Base-by-base conservation (phyloP, 768 basidiomycete species). In the Filobasidium wieringae region DNA sequence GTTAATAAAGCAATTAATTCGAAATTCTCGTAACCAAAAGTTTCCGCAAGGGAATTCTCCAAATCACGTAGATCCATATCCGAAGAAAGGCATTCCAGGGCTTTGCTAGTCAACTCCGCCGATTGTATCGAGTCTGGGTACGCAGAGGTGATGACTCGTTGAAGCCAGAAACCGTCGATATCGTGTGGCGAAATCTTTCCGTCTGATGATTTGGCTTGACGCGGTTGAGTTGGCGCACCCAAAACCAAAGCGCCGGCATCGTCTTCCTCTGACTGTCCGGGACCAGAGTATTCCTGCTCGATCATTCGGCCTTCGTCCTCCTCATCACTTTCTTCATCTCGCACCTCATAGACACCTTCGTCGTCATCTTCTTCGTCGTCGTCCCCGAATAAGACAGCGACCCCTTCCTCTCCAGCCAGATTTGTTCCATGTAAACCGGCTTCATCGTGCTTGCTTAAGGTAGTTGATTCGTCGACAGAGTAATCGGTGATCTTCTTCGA, bases 161-260 rank as follows among this genome's bases (percentile, higher is more conserved):
- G 95, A 0, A 99, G 88, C 92, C 92, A 99, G 82, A 97, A 97
- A 27, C 82, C 93, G 72, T 99, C 93, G 67, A 99, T 84, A 51
- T 84, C 80, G 61, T 95, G 89, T 0, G 91, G 90, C 0, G 89
- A 84, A 37, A 97, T 84, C 53, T 84, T 83, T 4, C 22, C 19
- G 22, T 47, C 43, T 12, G 22, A 14, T 47, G 22, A 14, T 27
- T 47, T 47, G 22, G 14, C 24, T 14, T 19, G 14, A 22, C 43
- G 43, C 24, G 22, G 17, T 27, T 26, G 14, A 22, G 22, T 11
- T 24, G 43, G 29, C 17, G 43, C 43, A 57, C 82, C 84, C 57
- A 95, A 84, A 47, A 93, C 81, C 37, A 95, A 76, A 36, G 84
- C 84, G 31, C 87, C 86, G 4, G 82, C 79, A 7, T 77, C 79